Conservation (phyloP, 768 basidiomycete genomes). For the Serendipita sp. region DNA sequence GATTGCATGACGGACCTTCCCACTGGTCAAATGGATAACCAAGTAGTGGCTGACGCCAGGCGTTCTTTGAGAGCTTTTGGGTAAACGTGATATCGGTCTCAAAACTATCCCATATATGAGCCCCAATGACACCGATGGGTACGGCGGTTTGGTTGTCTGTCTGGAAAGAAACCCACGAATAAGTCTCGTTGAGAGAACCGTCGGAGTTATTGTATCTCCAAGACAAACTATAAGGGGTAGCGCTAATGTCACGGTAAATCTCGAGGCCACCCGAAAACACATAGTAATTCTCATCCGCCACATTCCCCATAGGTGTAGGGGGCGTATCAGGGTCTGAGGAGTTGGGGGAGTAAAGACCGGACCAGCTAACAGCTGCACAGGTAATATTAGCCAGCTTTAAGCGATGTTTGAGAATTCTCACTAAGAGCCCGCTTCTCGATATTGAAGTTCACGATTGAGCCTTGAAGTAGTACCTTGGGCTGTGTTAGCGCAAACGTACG, state of each 20-base stretch:
- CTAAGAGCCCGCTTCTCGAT: not conserved
- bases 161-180: not conserved
- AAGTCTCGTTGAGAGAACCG: not conserved
- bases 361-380: not conserved
- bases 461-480: not conserved
- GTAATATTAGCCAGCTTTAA: not conserved
- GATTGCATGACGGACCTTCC: not conserved
- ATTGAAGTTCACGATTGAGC: not conserved
- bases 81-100: not conserved
- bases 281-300: not conserved
- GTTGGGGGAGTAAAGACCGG: not conserved
- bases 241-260: not conserved
- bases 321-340: too few species aligned
- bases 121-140: not conserved
- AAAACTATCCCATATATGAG: not conserved
- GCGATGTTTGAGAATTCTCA: too few species aligned
- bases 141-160: not conserved
- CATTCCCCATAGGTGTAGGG: not conserved
- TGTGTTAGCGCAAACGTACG: not conserved
- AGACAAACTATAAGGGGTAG: not conserved
- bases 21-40: constrained; percentile 1
- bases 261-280: not conserved
- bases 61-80: not conserved
- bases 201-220: not conserved
- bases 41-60: not conserved